Percentiles rank a stretch among this genome's conserved stretches.
Evolutionary conservation across 2,329 filamentous ascomycete species (phyloP).

Genomic region (Ascocoryne sarcoides): DNA sequence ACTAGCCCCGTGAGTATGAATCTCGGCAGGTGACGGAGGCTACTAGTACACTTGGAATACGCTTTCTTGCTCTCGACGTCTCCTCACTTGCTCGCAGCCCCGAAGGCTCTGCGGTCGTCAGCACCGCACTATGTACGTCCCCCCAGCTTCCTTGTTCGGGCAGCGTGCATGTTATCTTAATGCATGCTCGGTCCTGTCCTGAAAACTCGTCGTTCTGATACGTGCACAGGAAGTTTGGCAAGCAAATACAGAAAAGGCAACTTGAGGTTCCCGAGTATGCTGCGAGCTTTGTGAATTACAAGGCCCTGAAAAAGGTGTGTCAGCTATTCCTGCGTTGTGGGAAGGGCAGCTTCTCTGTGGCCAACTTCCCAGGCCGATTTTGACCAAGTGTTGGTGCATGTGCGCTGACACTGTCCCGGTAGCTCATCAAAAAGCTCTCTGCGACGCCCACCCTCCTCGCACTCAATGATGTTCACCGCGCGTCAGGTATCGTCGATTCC

Average conservation of each 20-base stretch:
- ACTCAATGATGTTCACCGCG: constrained; percentile 54
- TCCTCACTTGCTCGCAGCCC: constrained; percentile 16
- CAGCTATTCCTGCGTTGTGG: background rate
- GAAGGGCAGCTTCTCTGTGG: constrained; percentile 13
- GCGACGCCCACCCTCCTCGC: constrained; percentile 77
- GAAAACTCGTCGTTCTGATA: constrained; percentile 10
- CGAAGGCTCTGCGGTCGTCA: constrained; percentile 21
- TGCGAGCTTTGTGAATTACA: constrained; percentile 98
- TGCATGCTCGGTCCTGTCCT: background rate
- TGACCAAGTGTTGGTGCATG: constrained; percentile 14
- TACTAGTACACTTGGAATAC: constrained; percentile 11
- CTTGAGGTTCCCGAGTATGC: constrained; percentile 99
- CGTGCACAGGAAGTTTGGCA: constrained; percentile 87
- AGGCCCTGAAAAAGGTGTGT: constrained; percentile 91
- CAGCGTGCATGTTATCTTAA: constrained; percentile 3
- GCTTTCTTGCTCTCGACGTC: constrained; percentile 5
- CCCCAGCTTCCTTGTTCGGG: constrained; percentile 4
- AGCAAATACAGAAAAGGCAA: constrained; percentile 98
- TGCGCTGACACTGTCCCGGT: constrained; percentile 25
- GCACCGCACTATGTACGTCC: constrained; percentile 27
- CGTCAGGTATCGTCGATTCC: constrained; percentile 52
- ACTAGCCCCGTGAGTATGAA: constrained; percentile 14
- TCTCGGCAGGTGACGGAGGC: constrained; percentile 17
- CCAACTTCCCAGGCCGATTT: constrained; percentile 6
- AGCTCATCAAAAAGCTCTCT: constrained; percentile 98